Percentiles rank a stretch among this genome's conserved stretches.
Conservation (phyloP, 768 basidiomycete genomes). For the Lactarius hengduanensis region DNA sequence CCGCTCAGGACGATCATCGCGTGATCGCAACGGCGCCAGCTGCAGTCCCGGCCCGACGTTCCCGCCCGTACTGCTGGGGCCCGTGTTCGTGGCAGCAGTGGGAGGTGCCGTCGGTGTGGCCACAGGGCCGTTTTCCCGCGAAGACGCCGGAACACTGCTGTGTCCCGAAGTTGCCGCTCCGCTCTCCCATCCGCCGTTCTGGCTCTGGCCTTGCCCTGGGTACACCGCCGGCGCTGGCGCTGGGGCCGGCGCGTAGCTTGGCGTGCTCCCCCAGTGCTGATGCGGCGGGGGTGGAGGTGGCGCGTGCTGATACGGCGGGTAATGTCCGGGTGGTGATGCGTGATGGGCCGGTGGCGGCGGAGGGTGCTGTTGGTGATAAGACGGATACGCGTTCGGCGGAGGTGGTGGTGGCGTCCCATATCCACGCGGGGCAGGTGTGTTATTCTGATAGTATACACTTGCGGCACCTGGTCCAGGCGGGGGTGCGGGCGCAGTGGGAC, state of each 20-base stretch:
- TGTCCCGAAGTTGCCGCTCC: slow-evolving; percentile 13
- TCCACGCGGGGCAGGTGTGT: slow-evolving; percentile 14
- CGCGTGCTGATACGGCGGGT: slow-evolving; percentile 19
- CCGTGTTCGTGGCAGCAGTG: background rate
- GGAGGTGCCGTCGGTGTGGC: background rate
- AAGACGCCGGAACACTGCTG: background rate
- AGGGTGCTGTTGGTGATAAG: slow-evolving; percentile 18
- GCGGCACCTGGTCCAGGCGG: slow-evolving; percentile 20
- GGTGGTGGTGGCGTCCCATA: slow-evolving; percentile 23
- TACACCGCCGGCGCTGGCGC: slow-evolving; percentile 19
- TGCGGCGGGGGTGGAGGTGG: slow-evolving; percentile 23
- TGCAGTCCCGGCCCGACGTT: slow-evolving; percentile 19
- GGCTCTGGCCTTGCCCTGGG: slow-evolving; percentile 7
- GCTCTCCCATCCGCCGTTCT: slow-evolving; percentile 15
- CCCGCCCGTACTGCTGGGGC: background rate
- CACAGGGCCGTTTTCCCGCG: slow-evolving; percentile 12
- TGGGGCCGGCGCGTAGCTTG: slow-evolving; percentile 13
- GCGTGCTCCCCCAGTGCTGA: slow-evolving; percentile 7
- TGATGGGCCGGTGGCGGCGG: slow-evolving; percentile 23
- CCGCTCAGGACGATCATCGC: slow-evolving; percentile 14
- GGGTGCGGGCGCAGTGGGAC: slow-evolving; percentile 17
- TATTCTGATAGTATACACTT: slow-evolving; percentile 24
- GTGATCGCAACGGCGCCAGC: slow-evolving; percentile 22
- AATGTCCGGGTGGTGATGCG: slow-evolving; percentile 18
- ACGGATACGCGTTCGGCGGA: slow-evolving; percentile 15